phyloP scores from a whole-genome alignment of 306 rosid species.

The Leucaena leucocephala region DNA sequence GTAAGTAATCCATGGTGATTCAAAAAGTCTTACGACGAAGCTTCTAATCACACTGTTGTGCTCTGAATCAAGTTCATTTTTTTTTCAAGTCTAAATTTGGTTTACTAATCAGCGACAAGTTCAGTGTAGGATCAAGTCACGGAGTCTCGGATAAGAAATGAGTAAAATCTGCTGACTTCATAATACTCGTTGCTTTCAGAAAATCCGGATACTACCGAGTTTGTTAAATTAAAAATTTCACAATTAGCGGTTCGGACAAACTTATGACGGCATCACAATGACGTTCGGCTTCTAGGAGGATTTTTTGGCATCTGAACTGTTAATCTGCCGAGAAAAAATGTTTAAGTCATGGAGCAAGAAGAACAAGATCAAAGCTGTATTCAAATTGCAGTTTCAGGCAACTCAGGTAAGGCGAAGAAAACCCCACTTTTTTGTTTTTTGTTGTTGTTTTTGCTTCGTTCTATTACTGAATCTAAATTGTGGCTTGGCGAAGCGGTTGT shows the following conservation, averaged over 20 bases:
- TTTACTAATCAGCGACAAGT: constrained; percentile 34
- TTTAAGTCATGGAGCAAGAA: constrained; percentile 98
- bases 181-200: constrained; percentile 44
- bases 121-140: constrained; percentile 36
- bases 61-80: constrained; percentile 2
- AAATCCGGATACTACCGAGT: constrained; percentile 42
- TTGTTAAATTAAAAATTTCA: constrained; percentile 13
- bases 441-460: not conserved
- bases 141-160: constrained; percentile 31
- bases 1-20: constrained; percentile 28
- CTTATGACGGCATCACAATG: constrained; percentile 2
- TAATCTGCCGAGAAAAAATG: constrained; percentile 53
- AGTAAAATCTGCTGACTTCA: constrained; percentile 11
- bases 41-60: constrained; percentile 32
- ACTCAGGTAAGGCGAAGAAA: constrained; percentile 60
- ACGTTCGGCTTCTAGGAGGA: constrained; percentile 32
- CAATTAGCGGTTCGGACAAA: constrained; percentile 34
- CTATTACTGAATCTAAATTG: constrained; percentile 8
- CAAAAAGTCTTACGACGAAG: constrained; percentile 32
- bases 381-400: constrained; percentile 87
- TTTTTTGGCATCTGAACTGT: constrained; percentile 46
- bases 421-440: not conserved
- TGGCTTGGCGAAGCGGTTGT: too few species aligned
- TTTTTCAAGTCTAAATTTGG: constrained; percentile 5
- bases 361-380: constrained; percentile 82